Percentiles rank a stretch among this genome's conserved stretches.
Conservation (phyloP, 1,139 yeast genomes). For the Blastobotrys serpentis region DNA sequence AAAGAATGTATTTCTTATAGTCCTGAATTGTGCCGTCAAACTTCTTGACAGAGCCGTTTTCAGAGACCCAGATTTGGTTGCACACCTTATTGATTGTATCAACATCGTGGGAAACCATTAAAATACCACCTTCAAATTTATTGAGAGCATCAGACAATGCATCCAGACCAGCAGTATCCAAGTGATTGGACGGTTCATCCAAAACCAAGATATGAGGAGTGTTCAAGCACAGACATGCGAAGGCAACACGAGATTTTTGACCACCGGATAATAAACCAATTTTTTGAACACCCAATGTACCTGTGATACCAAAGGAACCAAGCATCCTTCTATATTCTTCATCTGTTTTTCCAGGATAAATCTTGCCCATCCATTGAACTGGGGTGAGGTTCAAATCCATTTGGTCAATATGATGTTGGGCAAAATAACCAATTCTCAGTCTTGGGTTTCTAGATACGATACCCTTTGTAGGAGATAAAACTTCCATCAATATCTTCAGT, state of each 20-base stretch:
- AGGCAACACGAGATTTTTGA: slow-evolving; percentile 97
- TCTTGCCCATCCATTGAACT: slow-evolving; percentile 88
- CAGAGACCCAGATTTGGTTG: slow-evolving; percentile 94
- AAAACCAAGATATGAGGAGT: slow-evolving; percentile 90
- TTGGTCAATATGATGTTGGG: slow-evolving; percentile 99
- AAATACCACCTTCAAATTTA: slow-evolving; percentile 88
- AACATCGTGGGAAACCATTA: slow-evolving; percentile 98
- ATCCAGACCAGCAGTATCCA: slow-evolving; percentile 97
- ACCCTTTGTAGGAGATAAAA: slow-evolving; percentile 69
- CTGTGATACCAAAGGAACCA: slow-evolving; percentile 97
- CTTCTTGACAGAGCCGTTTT: slow-evolving; percentile 72
- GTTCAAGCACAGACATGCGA: slow-evolving; percentile 87
- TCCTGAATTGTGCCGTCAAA: slow-evolving; percentile 84
- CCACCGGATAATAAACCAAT: slow-evolving; percentile 93
- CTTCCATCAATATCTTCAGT: slow-evolving; percentile 80
- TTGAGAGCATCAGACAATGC: slow-evolving; percentile 87
- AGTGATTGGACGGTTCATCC: slow-evolving; percentile 98
- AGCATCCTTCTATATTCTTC: slow-evolving; percentile 96
- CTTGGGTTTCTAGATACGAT: slow-evolving; percentile 77
- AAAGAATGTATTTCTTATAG: slow-evolving; percentile 84
- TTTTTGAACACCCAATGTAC: slow-evolving; percentile 87
- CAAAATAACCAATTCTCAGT: slow-evolving; percentile 91
- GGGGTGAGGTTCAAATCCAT: slow-evolving; percentile 89
- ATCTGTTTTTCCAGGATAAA: slow-evolving; percentile 90
- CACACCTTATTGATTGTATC: slow-evolving; percentile 84